A percentile compares a stretch with the other conserved stretches of the same genome.
Evolutionary conservation across 768 basidiomycete genomes (phyloP).

Genomic region (Chalciporus chontae): DNA sequence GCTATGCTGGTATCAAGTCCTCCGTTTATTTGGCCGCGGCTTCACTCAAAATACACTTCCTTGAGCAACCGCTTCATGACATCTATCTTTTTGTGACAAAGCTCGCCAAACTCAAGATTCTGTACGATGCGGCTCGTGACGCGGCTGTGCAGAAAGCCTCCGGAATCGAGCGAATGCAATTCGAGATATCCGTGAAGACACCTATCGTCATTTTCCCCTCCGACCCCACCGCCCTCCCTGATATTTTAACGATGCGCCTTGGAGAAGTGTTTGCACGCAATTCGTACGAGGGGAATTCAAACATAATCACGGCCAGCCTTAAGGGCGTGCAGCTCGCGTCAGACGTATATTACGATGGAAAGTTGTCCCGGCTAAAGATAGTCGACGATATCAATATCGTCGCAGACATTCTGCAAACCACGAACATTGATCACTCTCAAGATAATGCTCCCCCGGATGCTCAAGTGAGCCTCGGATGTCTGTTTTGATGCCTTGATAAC

Average conservation of each 20-base stretch:
- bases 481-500: slow-evolving; percentile 3
- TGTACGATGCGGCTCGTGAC: slow-evolving; percentile 92
- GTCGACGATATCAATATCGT: slow-evolving; percentile 85
- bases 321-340: slow-evolving; percentile 83
- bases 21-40: slow-evolving; percentile 79
- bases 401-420: slow-evolving; percentile 63
- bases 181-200: slow-evolving; percentile 84
- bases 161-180: slow-evolving; percentile 93
- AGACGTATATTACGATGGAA: slow-evolving; percentile 47
- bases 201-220: slow-evolving; percentile 90
- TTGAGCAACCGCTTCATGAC: slow-evolving; percentile 87
- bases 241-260: slow-evolving; percentile 75
- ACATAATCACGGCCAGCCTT: slow-evolving; percentile 71
- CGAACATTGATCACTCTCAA: slow-evolving; percentile 47
- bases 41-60: slow-evolving; percentile 84
- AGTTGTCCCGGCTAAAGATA: slow-evolving; percentile 67
- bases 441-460: slow-evolving; percentile 63
- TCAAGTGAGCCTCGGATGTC: slow-evolving; percentile 47
- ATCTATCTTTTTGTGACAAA: slow-evolving; percentile 81
- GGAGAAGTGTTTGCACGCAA: slow-evolving; percentile 89
- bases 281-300: slow-evolving; percentile 50
- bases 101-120: slow-evolving; percentile 85
- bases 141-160: slow-evolving; percentile 90
- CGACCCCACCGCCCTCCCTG: slow-evolving; percentile 53
- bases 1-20: slow-evolving; percentile 79